Base-by-base conservation (phyloP, 2,329 filamentous ascomycete genomes). In the Cladosporium phlei region DNA sequence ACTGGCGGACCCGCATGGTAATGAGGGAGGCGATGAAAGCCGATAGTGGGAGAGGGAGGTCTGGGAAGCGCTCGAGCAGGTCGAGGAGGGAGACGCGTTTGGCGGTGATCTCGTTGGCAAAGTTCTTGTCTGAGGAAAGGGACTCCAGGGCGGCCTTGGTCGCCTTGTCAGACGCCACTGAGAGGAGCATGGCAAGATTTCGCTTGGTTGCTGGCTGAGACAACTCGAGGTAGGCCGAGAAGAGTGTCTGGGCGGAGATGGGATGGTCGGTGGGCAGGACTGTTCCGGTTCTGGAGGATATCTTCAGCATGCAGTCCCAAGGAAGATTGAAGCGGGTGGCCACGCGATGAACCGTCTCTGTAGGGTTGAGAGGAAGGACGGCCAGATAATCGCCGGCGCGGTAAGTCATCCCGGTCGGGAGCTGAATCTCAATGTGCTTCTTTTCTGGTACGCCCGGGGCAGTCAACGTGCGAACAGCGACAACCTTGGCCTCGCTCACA, bases 341-440 rank as follows among this genome's bases (percentile, higher is more conserved):
- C 0, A 78, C 83, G 7, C 84, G 74, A 4, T 74, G 72, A 2
- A 90, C 77, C 8, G 71, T 79, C 22, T 74, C 66, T 35, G 73
- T 72, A 1, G 80, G 79, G 61, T 91, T 91, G 22, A 86, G 66
- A 0, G 86, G 86, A 1, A 89, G 69, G 2, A 89, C 72, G 0
- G 84, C 83, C 0, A 91, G 74, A 60, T 93, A 91, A 59, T 91
- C 86, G 11, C 86, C 87, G 2, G 83, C 77, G 29, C 77, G 74
- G 65, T 90, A 91, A 0, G 73, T 75, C 71, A 80, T 67, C 6
- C 63, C 66, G 1, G 64, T 65, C 1, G 70, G 70, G 6, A 73
- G 58, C 39, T 66, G 63, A 47, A 74, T 62, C 49, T 72, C 68
- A 20, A 73, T 67, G 48, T 72, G 68, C 22, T 78, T 76, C 69